phyloP scores from a whole-genome alignment of 1,284 basidiomycete species.

The Pisolithus thermaeus region DNA sequence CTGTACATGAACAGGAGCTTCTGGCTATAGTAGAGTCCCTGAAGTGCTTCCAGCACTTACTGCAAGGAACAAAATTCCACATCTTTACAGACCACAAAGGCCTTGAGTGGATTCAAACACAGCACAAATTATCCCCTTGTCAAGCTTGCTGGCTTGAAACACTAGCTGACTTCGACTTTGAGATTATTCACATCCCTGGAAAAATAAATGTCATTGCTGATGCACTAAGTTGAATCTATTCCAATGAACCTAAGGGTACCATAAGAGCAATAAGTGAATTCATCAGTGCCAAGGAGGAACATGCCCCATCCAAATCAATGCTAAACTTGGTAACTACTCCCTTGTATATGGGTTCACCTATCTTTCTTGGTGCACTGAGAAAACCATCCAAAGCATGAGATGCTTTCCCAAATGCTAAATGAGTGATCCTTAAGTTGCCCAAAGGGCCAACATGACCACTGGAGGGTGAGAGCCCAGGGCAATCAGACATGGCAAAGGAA shows the following conservation, averaged over 20 bases:
- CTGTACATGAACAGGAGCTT: too few species aligned
- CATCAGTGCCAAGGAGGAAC: conserved; percentile 3
- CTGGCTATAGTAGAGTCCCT: too few species aligned
- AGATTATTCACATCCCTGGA: conserved; percentile 29
- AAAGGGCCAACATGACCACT: neutral
- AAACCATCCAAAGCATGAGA: neutral
- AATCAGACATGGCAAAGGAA: too few species aligned
- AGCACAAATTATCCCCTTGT: conserved; percentile 26
- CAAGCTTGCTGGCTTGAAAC: conserved; percentile 30
- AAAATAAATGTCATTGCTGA: conserved; percentile 28
- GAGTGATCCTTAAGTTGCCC: neutral
- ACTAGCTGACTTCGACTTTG: conserved; percentile 29
- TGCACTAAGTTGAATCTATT: conserved; percentile 21
- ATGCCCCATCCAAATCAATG: neutral
- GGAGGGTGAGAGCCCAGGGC: neutral
- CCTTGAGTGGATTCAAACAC: conserved; percentile 26
- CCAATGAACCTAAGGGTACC: conserved; percentile 8
- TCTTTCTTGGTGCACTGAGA: neutral
- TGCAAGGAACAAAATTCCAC: neutral
- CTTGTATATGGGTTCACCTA: neutral
- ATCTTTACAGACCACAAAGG: conserved; percentile 32
- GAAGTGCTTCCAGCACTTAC: too few species aligned
- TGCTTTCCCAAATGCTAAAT: neutral
- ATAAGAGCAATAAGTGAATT: conserved; percentile 23
- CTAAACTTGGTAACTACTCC: conserved; percentile 1